phyloP scores from a whole-genome alignment of 768 basidiomycete genomes.

The Lactarius deliciosus region DNA sequence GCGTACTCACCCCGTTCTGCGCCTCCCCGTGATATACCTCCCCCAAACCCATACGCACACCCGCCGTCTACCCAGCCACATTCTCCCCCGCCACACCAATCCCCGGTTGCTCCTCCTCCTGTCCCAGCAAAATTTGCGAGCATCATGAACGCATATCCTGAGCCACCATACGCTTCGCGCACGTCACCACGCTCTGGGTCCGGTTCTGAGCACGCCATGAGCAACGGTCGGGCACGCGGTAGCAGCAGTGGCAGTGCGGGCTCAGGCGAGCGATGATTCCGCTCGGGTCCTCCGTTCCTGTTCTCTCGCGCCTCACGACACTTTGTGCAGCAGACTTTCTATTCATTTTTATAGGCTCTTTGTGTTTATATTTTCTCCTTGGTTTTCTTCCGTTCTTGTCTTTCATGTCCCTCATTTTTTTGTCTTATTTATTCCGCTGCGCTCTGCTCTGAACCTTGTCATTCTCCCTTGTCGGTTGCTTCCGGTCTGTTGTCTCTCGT shows the following conservation, averaged over 20 bases:
- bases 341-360: constrained; percentile 4
- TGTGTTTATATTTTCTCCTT: background rate
- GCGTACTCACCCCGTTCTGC: constrained; percentile 23
- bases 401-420: background rate
- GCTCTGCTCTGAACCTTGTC: background rate
- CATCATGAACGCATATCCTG: constrained; percentile 70
- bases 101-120: constrained; percentile 34
- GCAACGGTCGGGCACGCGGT: constrained; percentile 28
- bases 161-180: constrained; percentile 33
- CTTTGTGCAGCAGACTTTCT: background rate
- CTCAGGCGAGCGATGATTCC: constrained; percentile 23
- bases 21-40: constrained; percentile 19
- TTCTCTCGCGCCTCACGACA: background rate
- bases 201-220: constrained; percentile 34
- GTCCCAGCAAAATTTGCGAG: constrained; percentile 61
- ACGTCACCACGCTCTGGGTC: constrained; percentile 35
- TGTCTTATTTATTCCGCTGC: constrained; percentile 15
- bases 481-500: constrained; percentile 11
- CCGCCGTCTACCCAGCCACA: constrained; percentile 24
- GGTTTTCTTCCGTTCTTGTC: background rate
- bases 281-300: background rate
- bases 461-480: background rate
- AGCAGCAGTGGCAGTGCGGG: constrained; percentile 22
- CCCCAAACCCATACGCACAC: constrained; percentile 21
- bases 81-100: constrained; percentile 35